Conservation (phyloP, 169 alveolate species). For the Neospora caninum region DNA sequence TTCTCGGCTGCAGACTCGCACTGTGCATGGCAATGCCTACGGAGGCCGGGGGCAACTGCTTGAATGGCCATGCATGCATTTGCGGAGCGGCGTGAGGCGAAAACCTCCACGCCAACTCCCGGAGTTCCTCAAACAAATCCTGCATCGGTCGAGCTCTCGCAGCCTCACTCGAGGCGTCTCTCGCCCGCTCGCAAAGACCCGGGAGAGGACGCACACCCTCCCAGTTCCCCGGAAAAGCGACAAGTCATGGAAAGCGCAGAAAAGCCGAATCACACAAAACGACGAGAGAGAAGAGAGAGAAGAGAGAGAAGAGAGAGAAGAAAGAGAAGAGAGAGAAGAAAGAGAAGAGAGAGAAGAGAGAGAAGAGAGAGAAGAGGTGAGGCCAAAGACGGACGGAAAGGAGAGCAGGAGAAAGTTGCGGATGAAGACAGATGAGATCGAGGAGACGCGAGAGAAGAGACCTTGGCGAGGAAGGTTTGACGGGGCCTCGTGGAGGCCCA, state of each 20-base stretch:
- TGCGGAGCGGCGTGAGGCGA: slow-evolving; percentile 45
- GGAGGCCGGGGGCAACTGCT: not conserved
- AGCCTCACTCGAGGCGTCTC: too few species aligned
- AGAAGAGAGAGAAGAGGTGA: not conserved
- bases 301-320: not conserved
- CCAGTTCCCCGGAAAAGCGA: too few species aligned
- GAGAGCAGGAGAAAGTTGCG: not conserved
- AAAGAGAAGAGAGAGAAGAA: not conserved
- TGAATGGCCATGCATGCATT: slow-evolving; percentile 3
- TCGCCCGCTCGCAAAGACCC: too few species aligned
- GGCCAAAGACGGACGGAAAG: not conserved
- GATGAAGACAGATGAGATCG: not conserved
- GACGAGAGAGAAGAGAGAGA: too few species aligned
- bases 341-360: not conserved
- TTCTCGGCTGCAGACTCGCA: not conserved
- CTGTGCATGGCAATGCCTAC: not conserved
- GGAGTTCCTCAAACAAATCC: slow-evolving; percentile 40
- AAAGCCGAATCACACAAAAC: too few species aligned
- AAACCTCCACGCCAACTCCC: not conserved
- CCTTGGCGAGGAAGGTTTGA: too few species aligned
- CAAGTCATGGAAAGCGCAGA: too few species aligned
- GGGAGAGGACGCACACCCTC: too few species aligned
- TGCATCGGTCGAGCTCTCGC: not conserved
- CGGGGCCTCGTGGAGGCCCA: too few species aligned
- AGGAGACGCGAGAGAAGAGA: not conserved